Evolutionary conservation across 345 rosid genomes (phyloP), one percentile per base, ranked within the genome.

Genomic region (Salix suchowensis): DNA sequence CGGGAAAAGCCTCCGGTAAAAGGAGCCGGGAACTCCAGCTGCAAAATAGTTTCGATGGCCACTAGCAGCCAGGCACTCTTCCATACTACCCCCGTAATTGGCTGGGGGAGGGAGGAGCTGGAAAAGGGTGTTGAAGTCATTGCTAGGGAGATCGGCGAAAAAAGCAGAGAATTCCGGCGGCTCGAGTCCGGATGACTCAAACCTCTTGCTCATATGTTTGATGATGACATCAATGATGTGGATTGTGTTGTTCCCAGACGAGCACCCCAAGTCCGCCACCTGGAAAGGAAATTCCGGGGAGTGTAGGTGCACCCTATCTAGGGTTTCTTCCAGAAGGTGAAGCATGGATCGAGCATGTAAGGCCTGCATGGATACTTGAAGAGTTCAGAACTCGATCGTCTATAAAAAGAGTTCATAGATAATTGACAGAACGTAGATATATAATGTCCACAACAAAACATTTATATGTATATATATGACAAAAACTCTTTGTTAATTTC

Each of bases 91-190:
- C 12, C 86, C 88, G 44, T 83, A 70, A 7, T 81, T 83, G 32
- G 87, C 91, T 4, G 86, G 55, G 16, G 95, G 92, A 37, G 97
- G 97, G 21, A 95, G 84, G 72, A 91, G 96, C 76, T 95, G 97
- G 78, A 95, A 95, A 18, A 95, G 93, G 30, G 95, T 95, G 85
- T 95, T 95, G 88, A 95, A 95, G 79, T 95, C 98, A 55, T 95
- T 94, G 87, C 92, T 85, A 2, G 98, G 97, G 32, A 94, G 97
- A 82, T 94, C 98, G 30, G 98, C 85, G 89, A 92, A 95, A 73
- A 88, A 92, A 24, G 96, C 96, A 0, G 92, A 83, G 74, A 92
- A 95, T 78, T 95, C 98, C 68, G 98, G 97, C 1, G 82, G 84
- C 68, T 84, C 90, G 7, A 76, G 68, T 14, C 94, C 93, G 1